These are phyloP conservation scores for Argentina anserina DNA, from an alignment of 306 rosid genomes.

Conservation along the genomic window DNA sequence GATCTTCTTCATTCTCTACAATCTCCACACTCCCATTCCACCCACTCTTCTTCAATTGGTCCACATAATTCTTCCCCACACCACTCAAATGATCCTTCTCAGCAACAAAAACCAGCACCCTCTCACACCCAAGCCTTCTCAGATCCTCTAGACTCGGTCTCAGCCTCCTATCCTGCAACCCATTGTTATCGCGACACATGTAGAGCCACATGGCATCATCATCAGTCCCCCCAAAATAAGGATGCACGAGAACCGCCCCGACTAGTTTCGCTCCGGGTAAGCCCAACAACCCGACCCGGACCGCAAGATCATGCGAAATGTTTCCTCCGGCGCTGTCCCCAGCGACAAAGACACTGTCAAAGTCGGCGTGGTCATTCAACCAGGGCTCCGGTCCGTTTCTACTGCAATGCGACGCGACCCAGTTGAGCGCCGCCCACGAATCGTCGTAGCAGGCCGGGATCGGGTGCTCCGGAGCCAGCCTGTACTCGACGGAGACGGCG, in stretches of 20 bases:
- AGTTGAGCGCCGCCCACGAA: conserved; percentile 45
- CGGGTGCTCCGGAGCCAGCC: conserved; percentile 35
- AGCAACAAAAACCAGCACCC: conserved; percentile 40
- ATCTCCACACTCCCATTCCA: conserved; percentile 47
- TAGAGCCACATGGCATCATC: conserved; percentile 46
- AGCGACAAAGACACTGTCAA: conserved; percentile 23
- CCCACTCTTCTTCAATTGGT: conserved; percentile 41
- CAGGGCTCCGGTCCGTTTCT: conserved; percentile 41
- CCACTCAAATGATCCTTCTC: conserved; percentile 41
- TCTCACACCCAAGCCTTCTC: conserved; percentile 31
- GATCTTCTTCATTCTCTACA: conserved; percentile 36
- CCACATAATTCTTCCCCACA: conserved; percentile 21
- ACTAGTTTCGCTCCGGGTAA: conserved; percentile 21
- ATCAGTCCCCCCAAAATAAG: conserved; percentile 33
- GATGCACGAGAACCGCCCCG: conserved; percentile 40
- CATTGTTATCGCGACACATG: conserved; percentile 35
- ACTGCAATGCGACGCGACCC: conserved; percentile 33
- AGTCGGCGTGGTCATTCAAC: conserved; percentile 34
- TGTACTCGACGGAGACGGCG: conserved; percentile 39
- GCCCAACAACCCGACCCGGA: conserved; percentile 19
- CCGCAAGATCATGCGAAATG: conserved; percentile 20
- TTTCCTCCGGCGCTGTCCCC: conserved; percentile 54
- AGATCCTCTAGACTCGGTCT: conserved; percentile 45
- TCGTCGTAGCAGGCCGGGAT: conserved; percentile 39
- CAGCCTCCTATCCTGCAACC: conserved; percentile 33